Evolutionary conservation across 2,329 filamentous ascomycete genomes (phyloP).

Genomic region (Aspergillus pseudonomiae): DNA sequence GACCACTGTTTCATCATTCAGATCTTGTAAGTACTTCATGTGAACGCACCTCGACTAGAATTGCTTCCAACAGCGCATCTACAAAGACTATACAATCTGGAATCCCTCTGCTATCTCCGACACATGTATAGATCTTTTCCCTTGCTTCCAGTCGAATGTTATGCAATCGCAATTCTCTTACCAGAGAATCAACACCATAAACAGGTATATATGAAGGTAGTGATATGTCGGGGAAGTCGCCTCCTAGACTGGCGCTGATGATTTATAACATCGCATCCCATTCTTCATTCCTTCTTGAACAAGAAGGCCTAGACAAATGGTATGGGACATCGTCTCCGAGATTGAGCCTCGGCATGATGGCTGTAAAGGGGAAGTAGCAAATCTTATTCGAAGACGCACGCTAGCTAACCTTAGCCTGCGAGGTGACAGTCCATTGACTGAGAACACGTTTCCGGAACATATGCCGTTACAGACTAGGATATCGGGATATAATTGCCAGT

Average conservation of each 20-base stretch:
- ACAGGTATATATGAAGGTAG: not conserved
- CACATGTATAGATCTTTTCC: not conserved
- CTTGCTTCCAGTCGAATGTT: not conserved
- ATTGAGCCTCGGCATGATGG: not conserved
- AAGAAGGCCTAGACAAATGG: too few species aligned
- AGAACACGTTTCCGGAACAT: not conserved
- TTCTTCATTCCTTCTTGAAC: too few species aligned
- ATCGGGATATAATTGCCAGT: not conserved
- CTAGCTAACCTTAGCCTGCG: not conserved
- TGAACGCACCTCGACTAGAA: not conserved
- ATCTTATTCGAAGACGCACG: not conserved
- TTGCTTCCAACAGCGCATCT: not conserved
- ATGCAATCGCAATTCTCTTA: not conserved
- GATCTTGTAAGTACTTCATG: not conserved
- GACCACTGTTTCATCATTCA: not conserved
- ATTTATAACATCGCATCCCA: too few species aligned
- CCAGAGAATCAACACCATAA: not conserved
- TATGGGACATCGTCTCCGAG: not conserved
- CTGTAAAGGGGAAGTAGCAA: not conserved
- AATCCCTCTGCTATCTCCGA: not conserved
- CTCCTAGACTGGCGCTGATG: too few species aligned
- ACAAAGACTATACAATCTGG: not conserved
- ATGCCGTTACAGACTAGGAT: not conserved
- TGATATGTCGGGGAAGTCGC: too few species aligned
- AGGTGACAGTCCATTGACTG: not conserved